Percentiles rank a stretch among this genome's conserved stretches.
phyloP scores from a whole-genome alignment of 2,329 filamentous ascomycete species.

The Cadophora sp. region DNA sequence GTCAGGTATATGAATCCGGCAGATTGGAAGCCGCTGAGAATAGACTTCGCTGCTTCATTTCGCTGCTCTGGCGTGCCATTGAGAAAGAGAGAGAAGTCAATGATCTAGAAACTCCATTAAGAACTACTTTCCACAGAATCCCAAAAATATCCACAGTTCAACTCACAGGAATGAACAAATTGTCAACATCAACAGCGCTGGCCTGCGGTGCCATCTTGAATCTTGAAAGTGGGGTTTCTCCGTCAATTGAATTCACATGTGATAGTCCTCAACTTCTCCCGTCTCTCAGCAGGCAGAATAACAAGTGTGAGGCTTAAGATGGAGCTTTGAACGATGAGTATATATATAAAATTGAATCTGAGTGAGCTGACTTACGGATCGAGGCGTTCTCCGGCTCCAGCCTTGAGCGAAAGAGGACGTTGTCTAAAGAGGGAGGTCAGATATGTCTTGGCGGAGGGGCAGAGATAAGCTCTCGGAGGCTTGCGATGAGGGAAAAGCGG shows the following conservation, averaged over 20 bases:
- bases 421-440: conserved; percentile 16
- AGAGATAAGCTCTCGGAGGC: conserved; percentile 20
- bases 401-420: conserved; percentile 25
- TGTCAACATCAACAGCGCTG: conserved; percentile 54
- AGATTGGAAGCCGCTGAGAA: conserved; percentile 81
- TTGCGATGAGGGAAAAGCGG: neutral
- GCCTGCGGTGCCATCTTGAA: conserved; percentile 38
- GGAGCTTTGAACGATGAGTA: neutral
- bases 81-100: conserved; percentile 80
- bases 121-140: neutral
- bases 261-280: neutral
- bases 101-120: conserved; percentile 59
- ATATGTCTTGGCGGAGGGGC: conserved; percentile 22
- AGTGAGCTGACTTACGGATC: conserved; percentile 16
- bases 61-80: conserved; percentile 66
- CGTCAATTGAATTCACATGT: neutral
- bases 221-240: conserved; percentile 1
- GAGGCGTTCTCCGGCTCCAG: conserved; percentile 23
- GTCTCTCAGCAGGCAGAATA: neutral
- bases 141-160: neutral
- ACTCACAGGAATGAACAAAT: conserved; percentile 61
- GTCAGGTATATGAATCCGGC: conserved; percentile 91
- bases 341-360: neutral
- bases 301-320: neutral
- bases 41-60: conserved; percentile 69